These are phyloP conservation scores for Postia placenta DNA, from an alignment of 768 basidiomycete genomes.

Conservation along the genomic window DNA sequence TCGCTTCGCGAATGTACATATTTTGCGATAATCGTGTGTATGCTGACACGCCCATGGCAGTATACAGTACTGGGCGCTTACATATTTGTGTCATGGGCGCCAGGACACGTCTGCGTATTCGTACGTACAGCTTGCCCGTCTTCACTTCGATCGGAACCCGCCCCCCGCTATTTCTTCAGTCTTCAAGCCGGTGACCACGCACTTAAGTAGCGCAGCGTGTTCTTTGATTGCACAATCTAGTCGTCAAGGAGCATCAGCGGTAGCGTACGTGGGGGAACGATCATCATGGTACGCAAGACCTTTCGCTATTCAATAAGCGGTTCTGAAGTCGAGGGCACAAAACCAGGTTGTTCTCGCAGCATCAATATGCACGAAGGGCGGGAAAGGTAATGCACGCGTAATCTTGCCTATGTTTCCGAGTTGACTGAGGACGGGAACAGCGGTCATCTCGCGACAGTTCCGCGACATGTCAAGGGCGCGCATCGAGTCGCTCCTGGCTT, in stretches of 20 bases:
- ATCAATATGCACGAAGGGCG: conserved; percentile 91
- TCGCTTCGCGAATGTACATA: too few relatives aligned
- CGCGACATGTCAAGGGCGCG: conserved; percentile 87
- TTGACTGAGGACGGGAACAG: conserved; percentile 34
- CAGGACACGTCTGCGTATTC: not conserved
- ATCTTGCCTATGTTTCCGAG: not conserved
- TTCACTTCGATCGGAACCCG: too few relatives aligned
- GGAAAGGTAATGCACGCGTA: conserved; percentile 61
- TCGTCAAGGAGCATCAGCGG: too few relatives aligned
- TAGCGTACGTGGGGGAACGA: too few relatives aligned
- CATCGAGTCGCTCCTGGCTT: conserved; percentile 92
- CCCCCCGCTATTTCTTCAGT: too few relatives aligned
- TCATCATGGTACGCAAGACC: too few relatives aligned
- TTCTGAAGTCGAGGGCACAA: not conserved
- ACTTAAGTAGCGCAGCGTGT: too few relatives aligned
- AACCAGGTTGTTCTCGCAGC: conserved; percentile 85
- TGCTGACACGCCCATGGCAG: too few relatives aligned
- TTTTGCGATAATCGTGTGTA: too few relatives aligned
- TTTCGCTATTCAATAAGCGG: not conserved
- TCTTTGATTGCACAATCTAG: too few relatives aligned
- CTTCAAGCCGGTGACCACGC: too few relatives aligned
- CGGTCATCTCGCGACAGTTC: conserved; percentile 94
- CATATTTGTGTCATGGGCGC: too few relatives aligned
- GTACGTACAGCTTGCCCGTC: not conserved
- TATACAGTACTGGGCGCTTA: not conserved